Conservation (phyloP, 2,329 filamentous ascomycete genomes). For the Aspergillus brasiliensis region DNA sequence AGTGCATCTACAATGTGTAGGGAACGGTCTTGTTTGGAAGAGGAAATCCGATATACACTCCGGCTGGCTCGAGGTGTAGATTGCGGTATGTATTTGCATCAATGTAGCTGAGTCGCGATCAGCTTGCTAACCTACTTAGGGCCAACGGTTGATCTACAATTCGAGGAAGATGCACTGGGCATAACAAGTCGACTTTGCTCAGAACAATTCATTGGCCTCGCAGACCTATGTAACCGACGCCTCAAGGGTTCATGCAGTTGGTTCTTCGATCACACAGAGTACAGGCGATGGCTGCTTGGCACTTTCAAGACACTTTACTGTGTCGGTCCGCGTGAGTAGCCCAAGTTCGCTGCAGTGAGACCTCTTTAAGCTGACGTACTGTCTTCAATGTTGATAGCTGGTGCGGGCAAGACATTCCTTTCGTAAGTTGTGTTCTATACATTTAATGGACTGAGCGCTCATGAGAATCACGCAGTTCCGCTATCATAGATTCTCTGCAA, state of each 20-base stretch:
- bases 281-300: slow-evolving; percentile 31
- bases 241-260: slow-evolving; percentile 29
- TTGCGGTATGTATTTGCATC: slow-evolving; percentile 14
- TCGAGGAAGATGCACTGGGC: slow-evolving; percentile 23
- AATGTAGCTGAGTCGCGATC: neutral
- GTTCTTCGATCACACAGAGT: slow-evolving; percentile 29
- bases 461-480: slow-evolving; percentile 3
- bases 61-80: slow-evolving; percentile 18
- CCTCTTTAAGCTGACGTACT: neutral
- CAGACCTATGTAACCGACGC: slow-evolving; percentile 32
- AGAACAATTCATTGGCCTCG: slow-evolving; percentile 29
- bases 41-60: slow-evolving; percentile 20
- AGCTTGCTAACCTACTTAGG: slow-evolving; percentile 8
- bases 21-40: slow-evolving; percentile 20
- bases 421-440: slow-evolving; percentile 24
- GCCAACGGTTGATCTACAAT: slow-evolving; percentile 18
- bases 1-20: slow-evolving; percentile 6
- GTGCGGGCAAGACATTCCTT: slow-evolving; percentile 34
- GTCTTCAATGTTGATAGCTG: slow-evolving; percentile 22
- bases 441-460: neutral
- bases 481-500: slow-evolving; percentile 32
- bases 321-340: slow-evolving; percentile 28
- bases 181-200: slow-evolving; percentile 24
- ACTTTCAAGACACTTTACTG: slow-evolving; percentile 29
- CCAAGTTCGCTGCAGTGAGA: neutral